Base-by-base conservation (phyloP, 1,284 basidiomycete species). In the Ganoderma multipileum region DNA sequence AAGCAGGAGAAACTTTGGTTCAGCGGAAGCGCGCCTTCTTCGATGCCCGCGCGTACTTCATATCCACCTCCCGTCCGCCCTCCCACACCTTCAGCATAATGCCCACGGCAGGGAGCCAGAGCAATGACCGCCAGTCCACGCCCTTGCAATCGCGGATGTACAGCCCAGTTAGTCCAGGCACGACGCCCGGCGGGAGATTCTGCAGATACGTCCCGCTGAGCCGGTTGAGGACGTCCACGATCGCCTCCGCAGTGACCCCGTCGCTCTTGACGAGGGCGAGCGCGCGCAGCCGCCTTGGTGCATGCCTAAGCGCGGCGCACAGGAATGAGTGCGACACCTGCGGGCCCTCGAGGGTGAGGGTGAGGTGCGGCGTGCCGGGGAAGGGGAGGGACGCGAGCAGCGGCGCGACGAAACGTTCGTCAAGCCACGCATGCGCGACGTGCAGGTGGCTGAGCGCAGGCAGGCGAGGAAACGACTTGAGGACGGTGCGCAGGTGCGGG, bases 391-490 rank as follows among this genome's bases (percentile, higher is more conserved):
- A 67, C 23, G 72, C 70, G 33, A 79, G 69, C 20, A 79, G 71
- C 30, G 75, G 63, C 26, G 70, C 69, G 36, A 78, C 63, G 74
- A 79, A 77, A 38, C 73, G 72, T 26, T 73, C 70, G 50, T 78
- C 78, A n/a, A 76, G 73, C 78, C 78, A 79, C 3, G 73, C 71
- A 61, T 78, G 68, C 39, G 77, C 74, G 67, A 79, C 55, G 39
- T 76, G 75, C 12, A 79, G 71, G 59, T 73, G 67, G 47, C 65
- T 63, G 11, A 79, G 66, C 20, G 71, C 67, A 7, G 75, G 74
- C 3, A 78, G 71, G 18, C 74, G 75, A 9, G 76, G 76, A 12
- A 79, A 73, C 3, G 74, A 74, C 61, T 76, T 76, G 42, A 76
- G 71, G 62, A 79, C 70, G 28, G 73, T 72, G 52, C 75, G 77